Evolutionary conservation across 495 filamentous ascomycete genomes (phyloP).

Genomic region (Trichoderma asperelloides): DNA sequence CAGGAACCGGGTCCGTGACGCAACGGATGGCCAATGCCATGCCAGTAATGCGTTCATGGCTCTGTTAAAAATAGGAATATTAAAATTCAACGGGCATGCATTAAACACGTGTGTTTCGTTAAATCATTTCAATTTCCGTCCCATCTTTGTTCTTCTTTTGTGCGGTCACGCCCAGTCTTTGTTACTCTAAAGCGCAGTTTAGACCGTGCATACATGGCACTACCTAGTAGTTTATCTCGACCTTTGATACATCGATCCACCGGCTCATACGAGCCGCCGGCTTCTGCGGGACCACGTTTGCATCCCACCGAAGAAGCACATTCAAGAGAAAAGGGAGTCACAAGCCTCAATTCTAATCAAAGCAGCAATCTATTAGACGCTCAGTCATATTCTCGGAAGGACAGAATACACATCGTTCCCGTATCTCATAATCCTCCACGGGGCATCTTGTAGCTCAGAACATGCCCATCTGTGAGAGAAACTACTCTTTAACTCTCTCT

Average conservation of each 20-base stretch:
- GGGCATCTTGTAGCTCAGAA: background rate
- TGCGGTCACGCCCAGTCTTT: no score
- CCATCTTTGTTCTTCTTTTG: no score
- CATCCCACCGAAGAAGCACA: background rate
- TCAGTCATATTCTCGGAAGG: constrained; percentile 1
- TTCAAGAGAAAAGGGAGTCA: background rate
- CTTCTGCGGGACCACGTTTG: background rate
- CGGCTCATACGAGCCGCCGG: background rate
- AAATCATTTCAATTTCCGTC: no score
- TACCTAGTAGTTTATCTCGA: no score
- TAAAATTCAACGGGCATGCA: background rate
- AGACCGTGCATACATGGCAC: no score
- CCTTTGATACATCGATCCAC: background rate
- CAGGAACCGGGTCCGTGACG: constrained; percentile 6
- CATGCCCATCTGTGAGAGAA: background rate
- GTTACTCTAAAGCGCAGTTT: no score
- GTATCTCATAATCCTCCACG: background rate
- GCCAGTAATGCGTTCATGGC: background rate
- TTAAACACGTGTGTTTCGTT: background rate
- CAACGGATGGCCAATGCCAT: background rate
- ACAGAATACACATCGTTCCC: constrained; percentile 7
- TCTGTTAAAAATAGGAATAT: background rate
- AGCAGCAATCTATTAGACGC: constrained; percentile 8
- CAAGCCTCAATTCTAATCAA: background rate
- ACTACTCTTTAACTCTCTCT: background rate